Conservation (phyloP, 345 rosid species). For the Corchorus capsularis region DNA sequence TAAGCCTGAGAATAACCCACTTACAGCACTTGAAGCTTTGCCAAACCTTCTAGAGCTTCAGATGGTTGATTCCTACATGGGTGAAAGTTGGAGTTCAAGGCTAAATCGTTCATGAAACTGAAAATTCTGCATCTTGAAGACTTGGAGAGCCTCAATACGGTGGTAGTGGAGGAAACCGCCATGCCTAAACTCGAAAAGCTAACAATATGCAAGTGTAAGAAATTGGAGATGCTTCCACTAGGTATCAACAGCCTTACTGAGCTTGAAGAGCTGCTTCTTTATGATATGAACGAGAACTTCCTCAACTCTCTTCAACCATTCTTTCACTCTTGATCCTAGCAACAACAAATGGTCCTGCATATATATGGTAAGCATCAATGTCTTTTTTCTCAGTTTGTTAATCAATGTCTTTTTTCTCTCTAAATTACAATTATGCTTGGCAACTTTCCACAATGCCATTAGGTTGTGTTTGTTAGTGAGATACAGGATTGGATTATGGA, state of each 20-base stretch:
- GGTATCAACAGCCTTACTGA: background rate
- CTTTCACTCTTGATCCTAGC: background rate
- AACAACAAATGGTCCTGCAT: background rate
- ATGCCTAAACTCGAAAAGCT: background rate
- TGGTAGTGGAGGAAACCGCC: background rate
- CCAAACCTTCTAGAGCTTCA: slow-evolving; percentile 29
- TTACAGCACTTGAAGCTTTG: slow-evolving; percentile 7
- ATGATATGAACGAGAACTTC: background rate
- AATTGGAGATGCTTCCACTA: background rate
- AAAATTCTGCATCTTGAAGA: background rate
- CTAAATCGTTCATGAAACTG: background rate
- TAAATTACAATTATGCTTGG: no score
- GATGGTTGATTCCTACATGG: slow-evolving; percentile 25
- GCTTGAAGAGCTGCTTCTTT: background rate
- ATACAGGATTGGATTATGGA: no score
- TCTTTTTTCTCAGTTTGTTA: no score
- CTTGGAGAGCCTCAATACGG: background rate
- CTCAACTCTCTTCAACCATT: background rate
- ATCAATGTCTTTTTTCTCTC: no score
- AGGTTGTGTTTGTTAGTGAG: no score
- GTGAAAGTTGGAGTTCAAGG: slow-evolving; percentile 15
- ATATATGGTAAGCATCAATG: no score
- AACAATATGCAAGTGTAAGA: background rate
- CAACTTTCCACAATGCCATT: no score
- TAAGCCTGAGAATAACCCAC: background rate